Percentiles rank a stretch among this genome's conserved stretches.
Conservation (phyloP, 225 moss, liverwort and hornwort genomes). For the Sphagnum contortum region DNA sequence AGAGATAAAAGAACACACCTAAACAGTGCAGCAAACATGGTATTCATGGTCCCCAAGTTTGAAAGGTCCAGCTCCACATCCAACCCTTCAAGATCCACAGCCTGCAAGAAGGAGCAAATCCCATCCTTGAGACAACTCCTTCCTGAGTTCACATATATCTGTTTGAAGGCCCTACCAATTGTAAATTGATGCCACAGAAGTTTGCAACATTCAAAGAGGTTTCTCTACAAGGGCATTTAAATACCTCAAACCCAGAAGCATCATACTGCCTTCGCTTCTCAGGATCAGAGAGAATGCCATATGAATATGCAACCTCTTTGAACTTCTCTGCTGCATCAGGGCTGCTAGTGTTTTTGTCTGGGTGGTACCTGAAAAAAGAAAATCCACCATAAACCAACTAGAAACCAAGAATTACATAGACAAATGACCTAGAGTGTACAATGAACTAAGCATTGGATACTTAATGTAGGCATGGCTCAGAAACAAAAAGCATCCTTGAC, state of each 20-base stretch:
- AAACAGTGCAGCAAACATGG: slow-evolving; percentile 96
- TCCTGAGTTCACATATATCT: no score
- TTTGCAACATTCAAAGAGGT: no score
- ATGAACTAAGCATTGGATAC: no score
- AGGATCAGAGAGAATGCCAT: slow-evolving; percentile 89
- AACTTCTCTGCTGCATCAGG: slow-evolving; percentile 89
- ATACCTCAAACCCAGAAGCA: slow-evolving; percentile 92
- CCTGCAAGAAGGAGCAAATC: slow-evolving; percentile 23
- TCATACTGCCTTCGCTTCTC: slow-evolving; percentile 96
- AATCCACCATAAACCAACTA: no score
- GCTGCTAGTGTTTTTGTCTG: slow-evolving; percentile 89
- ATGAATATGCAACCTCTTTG: slow-evolving; percentile 96
- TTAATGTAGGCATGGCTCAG: no score
- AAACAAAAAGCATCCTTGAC: no score
- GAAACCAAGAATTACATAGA: no score
- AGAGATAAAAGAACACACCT: slow-evolving; percentile 32
- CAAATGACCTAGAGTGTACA: no score
- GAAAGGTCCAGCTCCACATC: slow-evolving; percentile 99
- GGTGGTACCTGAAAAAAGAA: slow-evolving; percentile 64
- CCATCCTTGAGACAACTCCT: no score
- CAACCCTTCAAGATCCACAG: slow-evolving; percentile 85
- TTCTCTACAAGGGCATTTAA: background rate
- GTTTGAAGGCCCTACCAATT: no score
- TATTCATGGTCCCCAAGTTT: slow-evolving; percentile 88
- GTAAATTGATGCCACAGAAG: no score